These are phyloP conservation scores for Dactylellina parvicollis DNA, from an alignment of 2,329 filamentous ascomycete species.

Conservation along the genomic window DNA sequence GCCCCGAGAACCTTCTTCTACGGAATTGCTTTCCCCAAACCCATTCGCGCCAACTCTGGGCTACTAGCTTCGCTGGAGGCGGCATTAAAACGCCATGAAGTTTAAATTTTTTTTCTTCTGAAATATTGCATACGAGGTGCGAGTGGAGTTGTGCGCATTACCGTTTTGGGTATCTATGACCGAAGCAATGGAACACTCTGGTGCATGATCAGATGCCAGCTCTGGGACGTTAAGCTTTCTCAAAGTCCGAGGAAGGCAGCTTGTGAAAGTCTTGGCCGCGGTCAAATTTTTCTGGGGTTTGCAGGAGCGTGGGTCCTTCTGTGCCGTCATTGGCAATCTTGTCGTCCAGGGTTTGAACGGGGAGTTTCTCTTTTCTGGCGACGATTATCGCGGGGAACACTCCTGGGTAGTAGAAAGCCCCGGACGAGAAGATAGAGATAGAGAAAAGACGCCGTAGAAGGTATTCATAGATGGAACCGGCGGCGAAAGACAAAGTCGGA, in stretches of 20 bases:
- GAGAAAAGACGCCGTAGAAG: neutral
- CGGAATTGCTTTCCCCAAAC: conserved; percentile 23
- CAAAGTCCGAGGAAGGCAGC: conserved; percentile 52
- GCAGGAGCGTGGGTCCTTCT: conserved; percentile 21
- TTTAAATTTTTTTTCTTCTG: conserved; percentile 15
- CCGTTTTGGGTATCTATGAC: conserved; percentile 47
- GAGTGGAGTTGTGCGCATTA: conserved; percentile 36
- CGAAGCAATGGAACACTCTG: conserved; percentile 28
- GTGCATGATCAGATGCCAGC: conserved; percentile 46
- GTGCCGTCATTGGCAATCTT: conserved; percentile 39
- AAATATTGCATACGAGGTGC: conserved; percentile 25
- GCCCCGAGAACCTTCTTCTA: conserved; percentile 25
- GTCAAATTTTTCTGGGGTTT: conserved; percentile 49
- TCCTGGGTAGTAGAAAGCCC: neutral
- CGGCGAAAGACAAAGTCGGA: neutral
- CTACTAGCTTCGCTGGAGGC: too few species aligned
- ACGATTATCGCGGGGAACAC: neutral
- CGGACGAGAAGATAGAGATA: neutral
- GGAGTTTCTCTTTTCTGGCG: conserved; percentile 10
- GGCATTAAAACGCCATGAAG: conserved; percentile 1
- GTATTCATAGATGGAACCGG: neutral
- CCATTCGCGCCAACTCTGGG: conserved; percentile 11
- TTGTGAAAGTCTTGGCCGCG: conserved; percentile 52
- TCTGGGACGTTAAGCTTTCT: conserved; percentile 43
- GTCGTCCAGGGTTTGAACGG: conserved; percentile 2